phyloP scores from a whole-genome alignment of 1,284 basidiomycete species.

The Leccinum cinnamomeum region DNA sequence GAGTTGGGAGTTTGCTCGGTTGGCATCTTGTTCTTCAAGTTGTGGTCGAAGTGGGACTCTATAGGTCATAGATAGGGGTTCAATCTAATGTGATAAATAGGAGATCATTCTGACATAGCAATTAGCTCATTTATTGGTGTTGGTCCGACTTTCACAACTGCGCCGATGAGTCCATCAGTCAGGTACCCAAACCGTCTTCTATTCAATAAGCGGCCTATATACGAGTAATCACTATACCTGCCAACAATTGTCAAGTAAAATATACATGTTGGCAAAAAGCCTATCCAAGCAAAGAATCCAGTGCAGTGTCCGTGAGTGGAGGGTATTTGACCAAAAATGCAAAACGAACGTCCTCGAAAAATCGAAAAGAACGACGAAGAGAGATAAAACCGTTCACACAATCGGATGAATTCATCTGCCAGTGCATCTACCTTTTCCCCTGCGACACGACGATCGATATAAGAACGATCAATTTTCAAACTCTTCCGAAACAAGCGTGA shows the following conservation, averaged over 20 bases:
- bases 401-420: neutral
- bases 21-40: too few relatives aligned
- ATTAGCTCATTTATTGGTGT: too few relatives aligned
- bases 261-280: neutral
- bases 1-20: too few relatives aligned
- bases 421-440: neutral
- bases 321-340: neutral
- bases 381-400: neutral
- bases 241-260: neutral
- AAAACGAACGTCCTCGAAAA: conserved; percentile 18
- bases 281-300: neutral
- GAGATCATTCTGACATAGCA: too few relatives aligned
- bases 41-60: too few relatives aligned
- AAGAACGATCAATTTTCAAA: conserved; percentile 53
- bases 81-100: too few relatives aligned
- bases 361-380: neutral
- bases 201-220: too few relatives aligned
- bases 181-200: too few relatives aligned
- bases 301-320: neutral
- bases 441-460: neutral
- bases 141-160: too few relatives aligned
- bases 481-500: conserved; percentile 67
- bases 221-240: neutral
- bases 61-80: too few relatives aligned
- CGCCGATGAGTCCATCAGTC: too few relatives aligned